Evolutionary conservation across 441 rosid species (phyloP).

Genomic region (Populus hybrid): DNA sequence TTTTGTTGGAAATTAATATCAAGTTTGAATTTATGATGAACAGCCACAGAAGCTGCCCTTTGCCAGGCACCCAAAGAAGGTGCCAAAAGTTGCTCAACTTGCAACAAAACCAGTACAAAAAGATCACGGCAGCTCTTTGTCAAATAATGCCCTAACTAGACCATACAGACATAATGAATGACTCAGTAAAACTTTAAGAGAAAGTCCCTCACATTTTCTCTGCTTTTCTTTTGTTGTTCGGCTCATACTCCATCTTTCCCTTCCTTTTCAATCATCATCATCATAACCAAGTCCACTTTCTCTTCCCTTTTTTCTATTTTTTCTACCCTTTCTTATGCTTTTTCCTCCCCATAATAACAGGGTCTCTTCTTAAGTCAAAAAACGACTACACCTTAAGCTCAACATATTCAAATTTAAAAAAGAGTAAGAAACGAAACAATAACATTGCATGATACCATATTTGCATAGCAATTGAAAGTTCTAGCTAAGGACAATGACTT

Average conservation of each 20-base stretch:
- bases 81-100: conserved; percentile 3
- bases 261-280: conserved; percentile 30
- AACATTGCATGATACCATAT: conserved; percentile 22
- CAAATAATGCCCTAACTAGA: not conserved
- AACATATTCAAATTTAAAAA: not conserved
- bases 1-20: not conserved
- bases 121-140: conserved; percentile 14
- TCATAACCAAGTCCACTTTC: conserved; percentile 40
- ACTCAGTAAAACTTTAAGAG: not conserved
- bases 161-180: not conserved
- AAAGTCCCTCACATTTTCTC: conserved; percentile 17
- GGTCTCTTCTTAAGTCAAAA: conserved; percentile 3
- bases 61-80: not conserved
- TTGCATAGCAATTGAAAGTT: conserved; percentile 6
- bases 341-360: not conserved
- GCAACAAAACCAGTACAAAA: conserved; percentile 6
- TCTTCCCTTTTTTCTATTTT: conserved; percentile 27
- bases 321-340: not conserved
- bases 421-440: not conserved
- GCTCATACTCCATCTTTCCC: conserved; percentile 14
- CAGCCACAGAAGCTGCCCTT: not conserved
- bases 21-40: not conserved
- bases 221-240: not conserved
- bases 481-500: conserved; percentile 11
- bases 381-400: not conserved